phyloP scores from a whole-genome alignment of 306 rosid species.

The Vigna radiata region DNA sequence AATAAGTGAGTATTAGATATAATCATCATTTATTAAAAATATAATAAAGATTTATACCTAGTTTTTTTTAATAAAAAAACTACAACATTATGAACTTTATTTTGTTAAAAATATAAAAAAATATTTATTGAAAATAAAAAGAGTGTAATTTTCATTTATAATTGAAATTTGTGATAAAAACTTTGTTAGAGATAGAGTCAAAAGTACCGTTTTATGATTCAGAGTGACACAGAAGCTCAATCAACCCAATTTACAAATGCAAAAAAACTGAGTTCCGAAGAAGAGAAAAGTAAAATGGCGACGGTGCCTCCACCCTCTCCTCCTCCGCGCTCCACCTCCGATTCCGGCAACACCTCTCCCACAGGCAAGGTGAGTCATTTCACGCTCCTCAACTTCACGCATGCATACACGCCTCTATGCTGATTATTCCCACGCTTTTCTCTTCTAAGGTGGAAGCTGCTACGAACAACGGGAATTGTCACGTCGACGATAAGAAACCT shows the following conservation, averaged over 20 bases:
- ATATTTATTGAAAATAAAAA: no score
- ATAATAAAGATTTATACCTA: no score
- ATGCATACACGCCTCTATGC: constrained; percentile 15
- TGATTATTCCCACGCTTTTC: constrained; percentile 44
- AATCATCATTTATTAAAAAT: no score
- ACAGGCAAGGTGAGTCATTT: constrained; percentile 52
- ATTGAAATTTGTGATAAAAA: neutral
- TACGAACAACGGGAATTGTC: constrained; percentile 47
- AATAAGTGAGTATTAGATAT: no score
- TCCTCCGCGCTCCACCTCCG: constrained; percentile 42
- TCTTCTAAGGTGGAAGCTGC: constrained; percentile 55
- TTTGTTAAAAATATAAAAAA: no score
- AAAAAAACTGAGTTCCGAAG: neutral
- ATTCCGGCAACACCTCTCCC: constrained; percentile 46
- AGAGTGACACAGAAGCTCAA: neutral
- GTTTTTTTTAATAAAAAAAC: no score
- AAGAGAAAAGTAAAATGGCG: constrained; percentile 38
- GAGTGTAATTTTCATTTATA: no score
- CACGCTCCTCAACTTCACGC: constrained; percentile 28
- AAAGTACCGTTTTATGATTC: neutral
- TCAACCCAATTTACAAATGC: neutral
- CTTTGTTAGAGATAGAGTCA: neutral
- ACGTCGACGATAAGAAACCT: constrained; percentile 57
- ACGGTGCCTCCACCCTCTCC: constrained; percentile 57
- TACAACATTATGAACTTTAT: no score